Evolutionary conservation across 495 filamentous ascomycete species (phyloP).

Genomic region (Lepraria neglecta): DNA sequence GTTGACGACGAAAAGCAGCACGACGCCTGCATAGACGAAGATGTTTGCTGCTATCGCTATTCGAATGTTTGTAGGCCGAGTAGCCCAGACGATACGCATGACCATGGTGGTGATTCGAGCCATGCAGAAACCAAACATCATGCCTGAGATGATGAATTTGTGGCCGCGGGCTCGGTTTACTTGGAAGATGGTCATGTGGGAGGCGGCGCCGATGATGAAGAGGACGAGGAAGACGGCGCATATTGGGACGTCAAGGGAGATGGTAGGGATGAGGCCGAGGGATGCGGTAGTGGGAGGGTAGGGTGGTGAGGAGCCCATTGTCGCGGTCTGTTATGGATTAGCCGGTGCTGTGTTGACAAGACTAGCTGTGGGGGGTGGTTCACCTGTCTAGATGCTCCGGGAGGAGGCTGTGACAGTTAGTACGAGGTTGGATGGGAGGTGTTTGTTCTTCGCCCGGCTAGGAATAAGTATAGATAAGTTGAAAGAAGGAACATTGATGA

Average conservation of each 20-base stretch:
- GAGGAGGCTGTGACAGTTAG: no score
- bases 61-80: conserved; percentile 37
- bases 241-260: conserved; percentile 56
- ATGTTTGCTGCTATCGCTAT: conserved; percentile 67
- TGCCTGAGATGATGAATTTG: conserved; percentile 64
- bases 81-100: conserved; percentile 53
- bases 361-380: not conserved
- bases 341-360: not conserved
- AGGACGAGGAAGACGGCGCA: conserved; percentile 57
- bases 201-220: conserved; percentile 52
- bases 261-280: conserved; percentile 54
- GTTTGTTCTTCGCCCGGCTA: no score
- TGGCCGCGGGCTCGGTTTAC: conserved; percentile 51
- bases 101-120: conserved; percentile 57
- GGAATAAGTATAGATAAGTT: no score
- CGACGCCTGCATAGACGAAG: conserved; percentile 67
- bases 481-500: no score
- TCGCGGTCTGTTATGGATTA: conserved; percentile 3
- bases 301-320: conserved; percentile 24
- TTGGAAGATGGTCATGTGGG: conserved; percentile 61
- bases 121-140: conserved; percentile 75
- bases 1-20: conserved; percentile 77
- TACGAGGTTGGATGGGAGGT: no score
- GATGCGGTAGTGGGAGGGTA: conserved; percentile 44
- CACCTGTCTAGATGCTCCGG: not conserved